Evolutionary conservation across 164 flowering plant species (phyloP).

Genomic region (Piper longum): DNA sequence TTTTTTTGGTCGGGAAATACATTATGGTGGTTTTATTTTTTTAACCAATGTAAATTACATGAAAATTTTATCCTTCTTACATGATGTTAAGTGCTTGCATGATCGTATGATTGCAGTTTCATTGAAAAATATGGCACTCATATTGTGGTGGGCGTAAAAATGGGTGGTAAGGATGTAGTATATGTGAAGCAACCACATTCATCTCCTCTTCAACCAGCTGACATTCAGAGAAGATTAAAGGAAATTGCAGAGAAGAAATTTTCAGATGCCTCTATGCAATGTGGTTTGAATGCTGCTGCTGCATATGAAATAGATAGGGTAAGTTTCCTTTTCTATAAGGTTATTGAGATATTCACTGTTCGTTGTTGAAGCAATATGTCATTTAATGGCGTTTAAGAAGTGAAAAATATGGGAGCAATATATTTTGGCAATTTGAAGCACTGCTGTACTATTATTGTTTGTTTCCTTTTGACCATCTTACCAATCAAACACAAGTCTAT

Average conservation of each 20-base stretch:
- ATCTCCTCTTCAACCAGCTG: conserved; percentile 72
- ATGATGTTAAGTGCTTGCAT: neutral
- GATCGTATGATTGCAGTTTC: conserved; percentile 36
- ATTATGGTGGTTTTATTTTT: no score
- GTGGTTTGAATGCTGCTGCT: conserved; percentile 30
- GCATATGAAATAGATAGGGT: conserved; percentile 46
- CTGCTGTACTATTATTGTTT: no score
- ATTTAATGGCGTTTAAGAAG: neutral
- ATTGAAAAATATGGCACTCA: conserved; percentile 87
- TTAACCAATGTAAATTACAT: neutral
- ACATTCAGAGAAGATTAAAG: conserved; percentile 69
- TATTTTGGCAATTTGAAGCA: no score
- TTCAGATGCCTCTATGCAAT: conserved; percentile 39
- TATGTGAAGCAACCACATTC: conserved; percentile 79
- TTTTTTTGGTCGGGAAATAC: no score
- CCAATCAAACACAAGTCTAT: no score
- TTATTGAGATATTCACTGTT: neutral
- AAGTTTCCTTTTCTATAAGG: conserved; percentile 3
- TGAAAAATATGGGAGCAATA: no score
- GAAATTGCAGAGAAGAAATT: conserved; percentile 82
- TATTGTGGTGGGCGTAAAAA: conserved; percentile 75
- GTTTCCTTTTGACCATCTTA: no score
- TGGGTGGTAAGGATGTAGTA: conserved; percentile 96
- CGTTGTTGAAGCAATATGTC: neutral
- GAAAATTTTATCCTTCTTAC: no score